Conservation (phyloP, 352 stramenopile genomes). For the Globisporangium acanthophoron region DNA sequence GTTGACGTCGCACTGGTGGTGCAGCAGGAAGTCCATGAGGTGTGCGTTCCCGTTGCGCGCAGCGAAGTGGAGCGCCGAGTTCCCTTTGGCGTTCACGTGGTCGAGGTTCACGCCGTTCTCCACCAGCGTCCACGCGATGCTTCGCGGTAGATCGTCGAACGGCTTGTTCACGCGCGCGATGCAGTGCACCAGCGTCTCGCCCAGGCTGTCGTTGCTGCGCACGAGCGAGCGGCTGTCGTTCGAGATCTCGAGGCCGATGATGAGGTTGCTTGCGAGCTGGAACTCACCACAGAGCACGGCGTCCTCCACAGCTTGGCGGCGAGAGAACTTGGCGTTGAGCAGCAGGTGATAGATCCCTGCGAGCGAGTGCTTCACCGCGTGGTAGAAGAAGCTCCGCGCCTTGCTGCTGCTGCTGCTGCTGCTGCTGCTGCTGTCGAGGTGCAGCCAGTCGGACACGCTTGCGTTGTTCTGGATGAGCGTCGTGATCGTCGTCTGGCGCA, state of each 20-base stretch:
- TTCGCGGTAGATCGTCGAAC: conserved; percentile 48
- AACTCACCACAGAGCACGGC: conserved; percentile 63
- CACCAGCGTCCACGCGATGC: conserved; percentile 63
- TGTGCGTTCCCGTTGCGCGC: conserved; percentile 45
- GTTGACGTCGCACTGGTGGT: conserved; percentile 47
- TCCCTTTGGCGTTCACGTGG: conserved; percentile 27
- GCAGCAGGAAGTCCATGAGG: conserved; percentile 64
- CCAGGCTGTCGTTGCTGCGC: conserved; percentile 26
- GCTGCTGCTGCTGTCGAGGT: conserved; percentile 15
- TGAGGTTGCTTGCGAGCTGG: conserved; percentile 62
- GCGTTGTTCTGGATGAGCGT: conserved; percentile 60
- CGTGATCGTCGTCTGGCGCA: conserved; percentile 71
- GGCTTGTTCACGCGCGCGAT: conserved; percentile 46
- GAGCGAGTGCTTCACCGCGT: conserved; percentile 60
- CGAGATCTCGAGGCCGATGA: conserved; percentile 47
- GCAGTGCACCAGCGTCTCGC: conserved; percentile 57
- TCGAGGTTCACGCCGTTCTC: conserved; percentile 37
- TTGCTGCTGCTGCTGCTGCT: conserved; percentile 1
- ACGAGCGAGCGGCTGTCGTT: conserved; percentile 32
- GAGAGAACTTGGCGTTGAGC: conserved; percentile 63
- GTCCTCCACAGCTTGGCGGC: conserved; percentile 70
- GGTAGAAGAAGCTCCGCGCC: conserved; percentile 67
- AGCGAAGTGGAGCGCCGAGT: conserved; percentile 53
- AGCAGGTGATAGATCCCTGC: conserved; percentile 78
- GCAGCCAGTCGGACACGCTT: conserved; percentile 35